Base-by-base conservation (phyloP, 2,329 filamentous ascomycete species). In the Penicillium sp. region DNA sequence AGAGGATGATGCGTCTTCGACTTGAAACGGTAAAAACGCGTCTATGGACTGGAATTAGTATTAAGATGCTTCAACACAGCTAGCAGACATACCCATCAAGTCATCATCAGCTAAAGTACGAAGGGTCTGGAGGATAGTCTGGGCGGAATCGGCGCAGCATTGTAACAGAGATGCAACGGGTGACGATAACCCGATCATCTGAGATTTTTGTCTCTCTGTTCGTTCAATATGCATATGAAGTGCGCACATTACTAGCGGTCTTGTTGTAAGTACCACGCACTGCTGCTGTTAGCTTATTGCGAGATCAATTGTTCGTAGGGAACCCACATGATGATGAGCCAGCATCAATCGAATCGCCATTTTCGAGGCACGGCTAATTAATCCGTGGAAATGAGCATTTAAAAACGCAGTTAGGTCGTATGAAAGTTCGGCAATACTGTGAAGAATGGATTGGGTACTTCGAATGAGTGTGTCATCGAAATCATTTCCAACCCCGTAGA, bases 1-100 rank as follows among this genome's bases (percentile, higher is more conserved):
- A 2, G 75, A 77, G 0, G 75, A 76, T 8, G 73, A 78, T 6
- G 76, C 75, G 38, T 76, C 74, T 55, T 78, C 75, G 11, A 77
- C 69, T 43, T 78, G 75, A 13, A 77, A 78, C 0, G 75, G 75
- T 2, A 78, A 25, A 11, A 77, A 77, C 2, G 75, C 71, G 38
- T 74, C 72, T 67, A 25, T 34, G 8, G 23, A 2, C 7, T n/a
- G 2, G 10, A 43, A 33, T 55, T 21, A 55, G 38, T 8, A 16
- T 21, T 7, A 15, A 2, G 6, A 9, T 11, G 5, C 16, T 8
- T 21, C 9, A 4, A 21, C 9, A 13, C n/a, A 43, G 11, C 31
- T 11, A 43, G 11, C 5, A 15, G 2, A 25, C 57, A 15, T 51
- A 65, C 65, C 65, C 40, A 67, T 54, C 21, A 66, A 50, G 29